A percentile compares a stretch with the other conserved stretches of the same genome.
Conservation (phyloP, 2,329 filamentous ascomycete species). For the Parastagonospora avenae region DNA sequence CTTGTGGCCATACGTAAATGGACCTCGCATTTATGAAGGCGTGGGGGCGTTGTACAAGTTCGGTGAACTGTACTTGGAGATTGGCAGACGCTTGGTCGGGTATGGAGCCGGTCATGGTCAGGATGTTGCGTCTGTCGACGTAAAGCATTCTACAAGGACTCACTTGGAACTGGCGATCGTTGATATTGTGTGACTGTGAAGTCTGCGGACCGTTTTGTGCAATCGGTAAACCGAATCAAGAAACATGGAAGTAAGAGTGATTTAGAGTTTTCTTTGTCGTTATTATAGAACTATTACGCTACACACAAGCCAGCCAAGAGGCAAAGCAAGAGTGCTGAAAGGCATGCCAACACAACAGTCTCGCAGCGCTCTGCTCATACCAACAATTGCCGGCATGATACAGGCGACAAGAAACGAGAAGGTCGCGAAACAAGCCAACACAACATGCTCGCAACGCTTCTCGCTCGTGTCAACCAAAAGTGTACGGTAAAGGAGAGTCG, state of each 20-base stretch:
- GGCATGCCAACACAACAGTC: slow-evolving; percentile 7
- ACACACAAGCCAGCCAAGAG: not conserved
- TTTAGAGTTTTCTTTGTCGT: not conserved
- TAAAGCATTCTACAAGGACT: no score
- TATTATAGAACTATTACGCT: not conserved
- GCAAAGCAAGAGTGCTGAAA: not conserved
- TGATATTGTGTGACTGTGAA: no score
- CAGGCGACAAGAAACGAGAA: not conserved
- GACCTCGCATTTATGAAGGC: slow-evolving; percentile 2
- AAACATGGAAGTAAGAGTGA: not conserved
- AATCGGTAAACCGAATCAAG: not conserved
- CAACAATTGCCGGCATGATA: not conserved
- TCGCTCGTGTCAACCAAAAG: not conserved
- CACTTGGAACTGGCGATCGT: no score
- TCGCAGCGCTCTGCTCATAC: not conserved
- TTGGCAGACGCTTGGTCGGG: slow-evolving; percentile 1
- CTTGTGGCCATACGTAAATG: not conserved
- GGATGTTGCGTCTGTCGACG: not conserved
- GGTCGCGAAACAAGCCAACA: not conserved
- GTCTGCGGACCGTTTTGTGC: not conserved
- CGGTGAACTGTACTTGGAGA: no score
- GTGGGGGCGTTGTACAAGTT: slow-evolving; percentile 14
- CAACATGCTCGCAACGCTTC: slow-evolving; percentile 1
- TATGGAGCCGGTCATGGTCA: no score
- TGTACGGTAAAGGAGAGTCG: not conserved